Evolutionary conservation across 192 early-diverging fungal genomes (phyloP), one percentile per base, ranked within the genome.

Genomic region (Piromyces sp.): DNA sequence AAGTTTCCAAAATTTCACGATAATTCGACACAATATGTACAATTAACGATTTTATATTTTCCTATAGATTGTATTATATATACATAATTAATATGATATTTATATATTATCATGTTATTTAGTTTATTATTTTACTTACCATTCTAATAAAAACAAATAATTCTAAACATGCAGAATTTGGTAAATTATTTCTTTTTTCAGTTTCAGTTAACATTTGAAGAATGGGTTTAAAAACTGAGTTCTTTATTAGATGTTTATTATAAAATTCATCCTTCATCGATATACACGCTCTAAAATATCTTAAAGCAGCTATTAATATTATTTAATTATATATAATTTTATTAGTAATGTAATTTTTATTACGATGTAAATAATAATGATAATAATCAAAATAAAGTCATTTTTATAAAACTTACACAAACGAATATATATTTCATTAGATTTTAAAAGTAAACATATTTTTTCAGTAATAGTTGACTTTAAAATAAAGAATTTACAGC

Each of bases 101-200:
- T n/a, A n/a, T n/a, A n/a, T n/a, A n/a, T n/a, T n/a, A n/a, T n/a
- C n/a, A n/a, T n/a, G n/a, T n/a, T n/a, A n/a, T n/a, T n/a, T n/a
- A n/a, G n/a, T n/a, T n/a, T n/a, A n/a, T n/a, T n/a, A n/a, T n/a
- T n/a, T 28, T 30, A 83, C 82, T 79, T 87, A 93, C 93, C 79
- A 85, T 88, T 28, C 91, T 87, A 81, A 98, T 92, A 86, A 91
- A 94, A 30, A 93, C 93, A 83, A 98, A 93, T 58, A 98, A 86
- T 81, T 97, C 95, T 38, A 96, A 88, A 83, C 94, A 96, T 2
- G 97, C 94, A 12, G 96, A 96, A 81, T 96, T 94, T 26, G 96
- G 82, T 30, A 97, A 85, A 82, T 97, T 97, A 80, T 96, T 92
- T 38, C 87, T 88, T 80, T 91, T 89, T 37, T 92, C 86, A 3